phyloP scores from a whole-genome alignment of 768 basidiomycete genomes.

The Trametes gibbosa region DNA sequence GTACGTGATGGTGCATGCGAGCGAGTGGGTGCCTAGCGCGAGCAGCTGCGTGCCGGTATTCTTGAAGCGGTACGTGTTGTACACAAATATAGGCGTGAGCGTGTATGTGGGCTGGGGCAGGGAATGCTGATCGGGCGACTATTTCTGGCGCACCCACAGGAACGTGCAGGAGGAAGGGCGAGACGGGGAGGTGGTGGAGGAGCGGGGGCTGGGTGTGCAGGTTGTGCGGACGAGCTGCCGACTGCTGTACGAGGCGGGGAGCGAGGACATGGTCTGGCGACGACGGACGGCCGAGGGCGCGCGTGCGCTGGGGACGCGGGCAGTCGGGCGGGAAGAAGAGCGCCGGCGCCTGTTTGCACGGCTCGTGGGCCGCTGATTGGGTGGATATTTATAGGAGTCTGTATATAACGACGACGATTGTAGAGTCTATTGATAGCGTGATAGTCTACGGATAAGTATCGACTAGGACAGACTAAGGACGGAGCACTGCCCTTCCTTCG shows the following conservation, averaged over 20 bases:
- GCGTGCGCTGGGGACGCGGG: conserved; percentile 36
- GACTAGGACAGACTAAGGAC: neutral
- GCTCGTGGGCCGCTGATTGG: conserved; percentile 16
- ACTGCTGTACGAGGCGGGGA: conserved; percentile 62
- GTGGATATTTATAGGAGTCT: conserved; percentile 19
- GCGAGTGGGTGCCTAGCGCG: conserved; percentile 61
- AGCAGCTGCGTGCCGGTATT: conserved; percentile 42
- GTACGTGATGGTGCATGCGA: conserved; percentile 67
- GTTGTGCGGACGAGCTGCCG: conserved; percentile 63
- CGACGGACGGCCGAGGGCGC: conserved; percentile 35
- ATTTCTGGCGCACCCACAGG: conserved; percentile 50
- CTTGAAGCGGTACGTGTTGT: conserved; percentile 53
- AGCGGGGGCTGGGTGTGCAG: conserved; percentile 50
- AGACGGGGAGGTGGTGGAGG: conserved; percentile 27
- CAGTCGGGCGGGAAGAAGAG: conserved; percentile 52
- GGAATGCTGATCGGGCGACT: conserved; percentile 28
- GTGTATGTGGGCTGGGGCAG: conserved; percentile 11
- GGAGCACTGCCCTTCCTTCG: neutral
- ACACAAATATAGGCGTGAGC: conserved; percentile 3
- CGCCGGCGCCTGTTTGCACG: conserved; percentile 45
- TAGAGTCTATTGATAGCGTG: conserved; percentile 21
- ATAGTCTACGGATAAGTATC: conserved; percentile 13
- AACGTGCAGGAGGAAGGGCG: conserved; percentile 37
- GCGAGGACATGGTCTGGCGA: conserved; percentile 56
- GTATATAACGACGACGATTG: conserved; percentile 9